phyloP scores from a whole-genome alignment of 2,329 filamentous ascomycete genomes.

The Plectosphaerella sp. region DNA sequence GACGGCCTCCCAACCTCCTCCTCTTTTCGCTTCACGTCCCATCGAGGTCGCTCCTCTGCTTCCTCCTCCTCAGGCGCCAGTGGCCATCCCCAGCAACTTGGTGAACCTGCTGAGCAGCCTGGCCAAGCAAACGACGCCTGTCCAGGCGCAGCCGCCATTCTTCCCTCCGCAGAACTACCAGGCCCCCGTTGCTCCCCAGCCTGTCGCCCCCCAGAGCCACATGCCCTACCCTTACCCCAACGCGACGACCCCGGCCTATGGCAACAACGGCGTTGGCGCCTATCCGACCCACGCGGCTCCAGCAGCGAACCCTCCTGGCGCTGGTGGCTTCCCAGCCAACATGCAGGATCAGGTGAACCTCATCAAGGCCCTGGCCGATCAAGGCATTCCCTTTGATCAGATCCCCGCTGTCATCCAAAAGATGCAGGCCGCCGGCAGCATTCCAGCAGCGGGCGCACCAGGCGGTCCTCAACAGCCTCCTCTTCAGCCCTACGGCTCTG shows the following conservation, averaged over 20 bases:
- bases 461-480: slow-evolving; percentile 19
- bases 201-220: slow-evolving; percentile 3
- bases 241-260: neutral
- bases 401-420: slow-evolving; percentile 58
- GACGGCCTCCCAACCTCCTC: slow-evolving; percentile 28
- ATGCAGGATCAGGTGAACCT: slow-evolving; percentile 69
- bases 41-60: neutral
- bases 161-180: neutral
- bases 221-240: slow-evolving; percentile 38
- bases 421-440: slow-evolving; percentile 34
- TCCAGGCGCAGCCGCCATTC: neutral
- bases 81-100: neutral
- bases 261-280: neutral
- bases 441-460: slow-evolving; percentile 20
- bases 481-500: slow-evolving; percentile 1
- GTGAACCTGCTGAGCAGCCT: neutral
- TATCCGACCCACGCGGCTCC: slow-evolving; percentile 15
- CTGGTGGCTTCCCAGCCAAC: slow-evolving; percentile 42
- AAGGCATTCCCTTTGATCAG: slow-evolving; percentile 74
- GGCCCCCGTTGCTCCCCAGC: neutral
- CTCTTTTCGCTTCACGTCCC: neutral
- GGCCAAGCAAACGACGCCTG: neutral
- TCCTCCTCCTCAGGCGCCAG: neutral
- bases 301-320: slow-evolving; percentile 27
- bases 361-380: slow-evolving; percentile 69